Evolutionary conservation across 179 eudicot species (phyloP), one percentile per base, ranked within the genome.

Genomic region (Camellia oleifera): DNA sequence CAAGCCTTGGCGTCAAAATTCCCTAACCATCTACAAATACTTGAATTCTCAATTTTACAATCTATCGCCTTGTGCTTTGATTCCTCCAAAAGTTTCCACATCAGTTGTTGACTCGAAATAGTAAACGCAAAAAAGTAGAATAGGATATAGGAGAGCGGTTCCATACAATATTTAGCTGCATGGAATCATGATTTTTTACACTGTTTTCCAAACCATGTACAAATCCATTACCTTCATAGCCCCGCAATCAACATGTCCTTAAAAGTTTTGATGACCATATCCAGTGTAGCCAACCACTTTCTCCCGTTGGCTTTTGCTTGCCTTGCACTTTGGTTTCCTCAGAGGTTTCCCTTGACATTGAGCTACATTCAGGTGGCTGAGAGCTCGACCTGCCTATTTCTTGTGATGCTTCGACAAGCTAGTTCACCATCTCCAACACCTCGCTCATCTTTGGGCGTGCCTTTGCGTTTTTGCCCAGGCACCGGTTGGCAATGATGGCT

Each of bases 401-500:
- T 56, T 81, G 69, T 74, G 91, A 86, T 15, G 89, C 80, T 76
- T 88, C 97, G 0, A 88, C 77, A 72, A 94, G 81, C 44, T 74
- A 77, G 67, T 88, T 85, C 54, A 96, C 85, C 98, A 93, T 88
- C 75, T 88, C 92, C 81, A 88, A 81, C 52, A 94, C 92, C 64
- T 90, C 98, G 13, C 98, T 94, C 99, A 96, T 96, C 83, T 92
- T 96, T 44, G 98, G 98, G 50, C 99, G 93, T 57, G 93, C 72
- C 75, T 91, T 96, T n/a, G 92, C 83, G 18, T 92, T 84, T 77
- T 91, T 86, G 50, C 81, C 80, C 83, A 96, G 82, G 88, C 99
- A 96, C 42, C 89, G 88, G 84, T 92, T 94, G 73, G 99, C 99
- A 53, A 96, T 80, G n/a, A 84, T 58, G 3, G 99, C 92, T 56